Conservation (phyloP, 306 rosid genomes). For the Herpetospermum pedunculosum region DNA sequence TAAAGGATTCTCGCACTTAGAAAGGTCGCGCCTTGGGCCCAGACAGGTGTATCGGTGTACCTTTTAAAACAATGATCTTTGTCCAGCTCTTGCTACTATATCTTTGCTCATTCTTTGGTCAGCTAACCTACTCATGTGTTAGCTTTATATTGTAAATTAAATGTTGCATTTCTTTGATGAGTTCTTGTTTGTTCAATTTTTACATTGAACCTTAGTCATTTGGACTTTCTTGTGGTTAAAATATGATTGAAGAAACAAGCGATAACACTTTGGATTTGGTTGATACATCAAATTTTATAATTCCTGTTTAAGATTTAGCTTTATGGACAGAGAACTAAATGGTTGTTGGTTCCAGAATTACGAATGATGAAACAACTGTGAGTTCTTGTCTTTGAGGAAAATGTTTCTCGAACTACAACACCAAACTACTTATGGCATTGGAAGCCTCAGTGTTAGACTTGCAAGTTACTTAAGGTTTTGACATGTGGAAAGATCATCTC, state of each 20-base stretch:
- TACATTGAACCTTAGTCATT: not conserved
- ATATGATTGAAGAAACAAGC: not conserved
- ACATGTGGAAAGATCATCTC: not conserved
- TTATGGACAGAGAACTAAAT: not conserved
- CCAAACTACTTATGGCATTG: not conserved
- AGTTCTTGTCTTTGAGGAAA: not conserved
- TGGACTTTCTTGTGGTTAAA: not conserved
- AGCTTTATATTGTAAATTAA: not conserved
- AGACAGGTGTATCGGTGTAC: no score
- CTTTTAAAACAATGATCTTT: not conserved
- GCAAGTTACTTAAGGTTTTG: not conserved
- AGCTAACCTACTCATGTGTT: not conserved
- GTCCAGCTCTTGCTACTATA: not conserved
- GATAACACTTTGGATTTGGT: not conserved
- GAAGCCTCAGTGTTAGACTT: not conserved
- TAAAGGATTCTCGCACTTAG: no score
- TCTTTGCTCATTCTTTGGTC: not conserved
- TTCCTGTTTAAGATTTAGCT: not conserved
- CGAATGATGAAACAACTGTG: not conserved
- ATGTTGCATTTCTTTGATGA: not conserved
- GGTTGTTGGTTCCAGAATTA: not conserved
- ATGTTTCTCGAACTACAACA: not conserved
- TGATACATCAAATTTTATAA: not conserved
- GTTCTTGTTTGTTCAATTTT: not conserved
- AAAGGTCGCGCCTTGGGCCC: no score